Base-by-base conservation (phyloP, 2,329 filamentous ascomycete species). In the Venturia asperata region DNA sequence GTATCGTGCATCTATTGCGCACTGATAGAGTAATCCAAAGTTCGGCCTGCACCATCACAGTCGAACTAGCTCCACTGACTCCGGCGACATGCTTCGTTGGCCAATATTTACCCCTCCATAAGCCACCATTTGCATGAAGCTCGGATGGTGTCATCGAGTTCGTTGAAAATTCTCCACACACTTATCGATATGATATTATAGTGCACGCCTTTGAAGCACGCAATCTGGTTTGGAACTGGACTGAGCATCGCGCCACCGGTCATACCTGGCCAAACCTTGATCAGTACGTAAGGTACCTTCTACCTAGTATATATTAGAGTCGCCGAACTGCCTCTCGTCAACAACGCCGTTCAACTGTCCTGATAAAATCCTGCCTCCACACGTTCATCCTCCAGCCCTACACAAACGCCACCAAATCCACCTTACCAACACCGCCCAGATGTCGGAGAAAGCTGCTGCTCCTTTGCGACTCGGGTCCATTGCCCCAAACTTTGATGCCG, bases 401-500 rank as follows among this genome's bases (percentile, higher is more conserved):
- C 13, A 24, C 9, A 19, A 21, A 61, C 60, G 21, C 43, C 39
- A 37, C 52, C 52, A n/a, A 52, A 21, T 39, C 64, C 17, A 39
- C 15, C 52, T 4, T 37, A 37, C 52, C 4, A 37, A 37, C 52
- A 39, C 30, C 24, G 5, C 19, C 52, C 19, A 37, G 30, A 58
- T 58, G 52, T 17, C 52, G 10, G 52, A 58, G 27, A 58, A 58
- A 58, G 52, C 19, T n/a, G 52, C 52, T 58, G 30, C 52, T 30
- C 52, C 52, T 37, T 82, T 88, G 75, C 85, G 86, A 73, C 82
- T 88, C 71, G 86, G 86, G 74, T 86, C 81, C 76, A 80, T 78
- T 72, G 87, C 86, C 72, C 87, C 87, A 70, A 84, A 89, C 80
- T 89, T 89, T 80, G 77, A 87, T 71, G 85, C 87, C 67, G 82